Conservation (phyloP, 2,329 filamentous ascomycete genomes). For the Paracorniculantispora psalliotae region DNA sequence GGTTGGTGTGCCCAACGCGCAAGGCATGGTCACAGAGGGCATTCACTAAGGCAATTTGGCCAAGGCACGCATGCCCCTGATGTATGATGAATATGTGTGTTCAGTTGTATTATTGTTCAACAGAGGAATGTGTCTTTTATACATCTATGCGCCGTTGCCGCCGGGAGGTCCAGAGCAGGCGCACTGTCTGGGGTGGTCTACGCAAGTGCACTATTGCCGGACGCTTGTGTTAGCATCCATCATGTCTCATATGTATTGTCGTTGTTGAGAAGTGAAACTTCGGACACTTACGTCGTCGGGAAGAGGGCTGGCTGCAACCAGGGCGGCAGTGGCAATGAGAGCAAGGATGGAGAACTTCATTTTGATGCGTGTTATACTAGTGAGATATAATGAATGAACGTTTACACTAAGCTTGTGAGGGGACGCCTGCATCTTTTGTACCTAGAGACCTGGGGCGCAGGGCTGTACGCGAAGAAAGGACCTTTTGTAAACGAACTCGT, state of each 20-base stretch:
- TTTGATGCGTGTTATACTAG: not conserved
- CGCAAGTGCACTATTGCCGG: too few relatives aligned
- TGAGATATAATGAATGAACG: not conserved
- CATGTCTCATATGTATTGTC: too few relatives aligned
- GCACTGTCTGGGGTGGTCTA: too few relatives aligned
- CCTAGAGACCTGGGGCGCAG: too few relatives aligned
- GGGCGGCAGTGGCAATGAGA: not conserved
- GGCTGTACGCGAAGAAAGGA: too few relatives aligned
- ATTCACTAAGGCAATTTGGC: slow-evolving; percentile 16
- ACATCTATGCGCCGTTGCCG: too few relatives aligned
- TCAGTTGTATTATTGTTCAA: not conserved
- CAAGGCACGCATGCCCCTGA: too few relatives aligned
- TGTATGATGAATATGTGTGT: not conserved
- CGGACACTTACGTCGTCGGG: not conserved
- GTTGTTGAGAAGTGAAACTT: not conserved
- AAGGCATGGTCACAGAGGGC: slow-evolving; percentile 57
- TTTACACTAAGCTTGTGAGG: not conserved
- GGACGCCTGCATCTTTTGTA: not conserved
- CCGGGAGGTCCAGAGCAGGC: too few relatives aligned
- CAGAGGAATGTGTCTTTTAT: too few relatives aligned
- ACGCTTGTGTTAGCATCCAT: too few relatives aligned
- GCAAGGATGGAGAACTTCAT: not conserved
- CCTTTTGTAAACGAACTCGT: too few relatives aligned
- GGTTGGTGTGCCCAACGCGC: slow-evolving; percentile 54
- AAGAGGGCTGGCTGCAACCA: not conserved